These are phyloP conservation scores for Stagonosporopsis chrysanthemi DNA, from an alignment of 2,329 filamentous ascomycete genomes.

Conservation along the genomic window DNA sequence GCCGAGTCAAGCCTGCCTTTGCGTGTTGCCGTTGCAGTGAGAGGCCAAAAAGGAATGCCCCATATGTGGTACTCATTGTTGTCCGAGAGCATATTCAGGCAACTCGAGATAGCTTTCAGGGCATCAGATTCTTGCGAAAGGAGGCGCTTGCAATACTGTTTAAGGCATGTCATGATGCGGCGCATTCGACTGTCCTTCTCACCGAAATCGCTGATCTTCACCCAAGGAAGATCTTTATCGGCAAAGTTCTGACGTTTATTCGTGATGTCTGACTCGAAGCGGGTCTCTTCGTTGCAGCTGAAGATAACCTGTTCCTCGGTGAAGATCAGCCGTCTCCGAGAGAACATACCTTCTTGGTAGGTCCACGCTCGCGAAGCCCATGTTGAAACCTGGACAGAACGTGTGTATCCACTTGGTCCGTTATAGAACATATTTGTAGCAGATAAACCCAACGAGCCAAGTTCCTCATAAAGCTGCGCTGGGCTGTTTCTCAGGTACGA, in stretches of 20 bases:
- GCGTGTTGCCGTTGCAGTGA: neutral
- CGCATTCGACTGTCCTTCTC: neutral
- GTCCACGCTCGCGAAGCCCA: neutral
- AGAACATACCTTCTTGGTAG: neutral
- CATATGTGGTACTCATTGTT: neutral
- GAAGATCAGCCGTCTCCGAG: neutral
- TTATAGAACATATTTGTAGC: neutral
- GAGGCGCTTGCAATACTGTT: neutral
- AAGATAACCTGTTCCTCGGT: neutral
- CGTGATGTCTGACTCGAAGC: neutral
- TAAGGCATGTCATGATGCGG: neutral
- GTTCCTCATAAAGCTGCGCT: neutral
- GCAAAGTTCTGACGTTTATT: neutral
- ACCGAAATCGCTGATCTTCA: neutral
- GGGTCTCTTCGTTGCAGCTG: neutral
- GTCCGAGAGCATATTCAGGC: neutral
- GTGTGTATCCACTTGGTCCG: too few relatives aligned
- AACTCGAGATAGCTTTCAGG: neutral
- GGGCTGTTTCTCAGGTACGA: too few relatives aligned
- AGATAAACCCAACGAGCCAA: neutral
- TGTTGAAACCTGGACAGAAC: neutral
- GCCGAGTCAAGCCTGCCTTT: neutral
- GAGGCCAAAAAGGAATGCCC: neutral
- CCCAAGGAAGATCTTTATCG: neutral
- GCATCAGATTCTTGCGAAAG: neutral